These are phyloP conservation scores for Sarocladium oryzae DNA, from an alignment of 2,329 filamentous ascomycete genomes.

Conservation along the genomic window DNA sequence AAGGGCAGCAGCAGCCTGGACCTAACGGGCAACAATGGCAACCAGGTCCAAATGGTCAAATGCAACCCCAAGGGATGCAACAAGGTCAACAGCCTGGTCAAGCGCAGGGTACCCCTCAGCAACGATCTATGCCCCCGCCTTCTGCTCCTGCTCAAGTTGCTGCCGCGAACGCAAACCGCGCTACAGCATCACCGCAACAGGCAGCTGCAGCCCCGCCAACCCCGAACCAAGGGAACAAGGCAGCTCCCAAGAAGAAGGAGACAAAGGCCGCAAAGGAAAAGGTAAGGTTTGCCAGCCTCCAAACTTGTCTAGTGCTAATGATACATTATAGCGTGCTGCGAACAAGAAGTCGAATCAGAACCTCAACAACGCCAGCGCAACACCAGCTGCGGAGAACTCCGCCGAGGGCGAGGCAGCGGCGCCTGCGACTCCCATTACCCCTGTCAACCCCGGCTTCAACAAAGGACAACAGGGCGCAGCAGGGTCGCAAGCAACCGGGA, in stretches of 20 bases:
- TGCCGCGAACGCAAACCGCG: constrained; percentile 42
- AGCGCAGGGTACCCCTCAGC: constrained; percentile 65
- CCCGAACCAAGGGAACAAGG: constrained; percentile 65
- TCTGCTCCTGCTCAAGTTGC: constrained; percentile 46
- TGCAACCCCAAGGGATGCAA: constrained; percentile 33
- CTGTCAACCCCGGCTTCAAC: constrained; percentile 46
- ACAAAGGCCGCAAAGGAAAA: constrained; percentile 59
- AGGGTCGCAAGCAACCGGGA: constrained; percentile 22
- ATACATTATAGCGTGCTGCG: constrained; percentile 37
- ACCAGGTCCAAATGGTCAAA: constrained; percentile 33
- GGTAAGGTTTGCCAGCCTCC: constrained; percentile 39
- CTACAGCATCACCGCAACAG: constrained; percentile 56
- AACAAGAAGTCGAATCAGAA: constrained; percentile 58
- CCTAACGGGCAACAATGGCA: constrained; percentile 33
- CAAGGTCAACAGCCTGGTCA: constrained; percentile 20
- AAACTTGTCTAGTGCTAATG: constrained; percentile 12
- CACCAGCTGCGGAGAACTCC: constrained; percentile 49
- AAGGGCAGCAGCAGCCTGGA: constrained; percentile 19
- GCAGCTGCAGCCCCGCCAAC: constrained; percentile 66
- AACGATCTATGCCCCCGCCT: constrained; percentile 62
- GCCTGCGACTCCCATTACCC: constrained; percentile 59
- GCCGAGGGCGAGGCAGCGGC: constrained; percentile 53
- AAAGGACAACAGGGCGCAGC: constrained; percentile 36
- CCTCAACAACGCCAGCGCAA: constrained; percentile 40
- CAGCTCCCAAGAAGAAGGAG: constrained; percentile 73